phyloP scores from a whole-genome alignment of 192 early-diverging fungal species.

The Umbelopsis isabellina region DNA sequence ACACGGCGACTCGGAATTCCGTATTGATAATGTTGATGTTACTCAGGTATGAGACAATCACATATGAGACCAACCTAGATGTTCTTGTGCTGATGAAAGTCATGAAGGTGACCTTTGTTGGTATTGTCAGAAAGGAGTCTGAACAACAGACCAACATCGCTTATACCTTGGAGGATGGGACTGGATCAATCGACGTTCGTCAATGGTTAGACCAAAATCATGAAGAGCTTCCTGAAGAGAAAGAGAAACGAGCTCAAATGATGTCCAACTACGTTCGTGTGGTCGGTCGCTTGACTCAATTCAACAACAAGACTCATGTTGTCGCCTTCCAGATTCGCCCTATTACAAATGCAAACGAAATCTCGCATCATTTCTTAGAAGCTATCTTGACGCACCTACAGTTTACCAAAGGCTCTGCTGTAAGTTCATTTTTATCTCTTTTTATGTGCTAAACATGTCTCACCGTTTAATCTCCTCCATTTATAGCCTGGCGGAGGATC shows the following conservation, averaged over 20 bases:
- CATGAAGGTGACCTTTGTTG: slow-evolving; percentile 70
- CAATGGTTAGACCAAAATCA: slow-evolving; percentile 59
- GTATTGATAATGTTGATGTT: slow-evolving; percentile 71
- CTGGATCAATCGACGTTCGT: slow-evolving; percentile 73
- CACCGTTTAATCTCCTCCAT: background rate
- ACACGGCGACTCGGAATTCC: slow-evolving; percentile 61
- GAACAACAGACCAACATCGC: slow-evolving; percentile 59
- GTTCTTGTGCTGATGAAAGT: background rate
- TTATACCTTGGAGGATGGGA: slow-evolving; percentile 85
- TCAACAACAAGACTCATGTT: slow-evolving; percentile 59
- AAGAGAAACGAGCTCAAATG: background rate
- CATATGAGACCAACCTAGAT: no score
- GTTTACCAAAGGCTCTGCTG: slow-evolving; percentile 50
- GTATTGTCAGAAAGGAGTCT: slow-evolving; percentile 60
- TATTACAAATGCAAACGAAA: slow-evolving; percentile 74
- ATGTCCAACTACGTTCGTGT: slow-evolving; percentile 69
- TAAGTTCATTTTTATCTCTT: slow-evolving; percentile 10
- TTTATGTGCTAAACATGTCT: no score
- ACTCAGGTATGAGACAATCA: slow-evolving; percentile 50
- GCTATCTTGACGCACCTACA: slow-evolving; percentile 66
- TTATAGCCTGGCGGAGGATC: background rate
- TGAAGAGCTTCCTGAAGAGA: background rate
- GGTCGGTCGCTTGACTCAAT: slow-evolving; percentile 68
- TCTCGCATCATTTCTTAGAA: slow-evolving; percentile 77
- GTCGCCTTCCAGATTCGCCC: slow-evolving; percentile 61